Evolutionary conservation across 2,329 filamentous ascomycete genomes (phyloP).

Genomic region (Aureobasidium pullulans): DNA sequence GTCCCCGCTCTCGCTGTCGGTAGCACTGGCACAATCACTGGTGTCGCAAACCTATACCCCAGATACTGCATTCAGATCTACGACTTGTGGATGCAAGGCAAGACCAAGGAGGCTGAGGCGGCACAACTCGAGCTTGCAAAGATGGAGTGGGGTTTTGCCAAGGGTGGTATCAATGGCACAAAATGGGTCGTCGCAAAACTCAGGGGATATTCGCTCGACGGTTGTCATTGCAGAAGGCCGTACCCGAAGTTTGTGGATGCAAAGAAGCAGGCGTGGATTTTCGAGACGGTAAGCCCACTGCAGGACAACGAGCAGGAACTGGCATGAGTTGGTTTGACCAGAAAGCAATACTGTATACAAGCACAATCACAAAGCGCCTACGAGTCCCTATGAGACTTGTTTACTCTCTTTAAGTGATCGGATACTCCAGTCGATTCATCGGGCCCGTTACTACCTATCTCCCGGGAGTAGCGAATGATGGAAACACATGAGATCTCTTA

Average conservation of each 20-base stretch:
- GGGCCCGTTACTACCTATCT: too few species aligned
- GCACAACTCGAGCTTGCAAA: conserved; percentile 33
- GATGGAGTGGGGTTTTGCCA: conserved; percentile 52
- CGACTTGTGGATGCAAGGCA: conserved; percentile 41
- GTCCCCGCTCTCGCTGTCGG: conserved; percentile 53
- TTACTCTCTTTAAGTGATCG: too few species aligned
- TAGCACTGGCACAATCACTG: conserved; percentile 54
- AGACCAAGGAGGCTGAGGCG: conserved; percentile 26
- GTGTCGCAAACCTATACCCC: conserved; percentile 57
- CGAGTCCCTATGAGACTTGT: too few species aligned
- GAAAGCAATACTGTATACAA: too few species aligned
- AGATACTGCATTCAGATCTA: conserved; percentile 36
- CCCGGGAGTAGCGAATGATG: too few species aligned
- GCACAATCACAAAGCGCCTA: too few species aligned
- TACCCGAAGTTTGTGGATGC: conserved; percentile 44
- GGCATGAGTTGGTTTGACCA: background rate
- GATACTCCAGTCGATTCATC: too few species aligned
- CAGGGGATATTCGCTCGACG: conserved; percentile 45
- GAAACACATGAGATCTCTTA: too few species aligned
- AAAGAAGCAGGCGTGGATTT: conserved; percentile 42
- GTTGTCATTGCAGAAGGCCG: conserved; percentile 47
- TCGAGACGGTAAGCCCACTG: conserved; percentile 28
- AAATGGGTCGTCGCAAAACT: conserved; percentile 53
- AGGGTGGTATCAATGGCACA: conserved; percentile 54
- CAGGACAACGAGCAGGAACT: conserved; percentile 25